Conservation (phyloP, 179 eudicot genomes). For the Corrigiola litoralis region DNA sequence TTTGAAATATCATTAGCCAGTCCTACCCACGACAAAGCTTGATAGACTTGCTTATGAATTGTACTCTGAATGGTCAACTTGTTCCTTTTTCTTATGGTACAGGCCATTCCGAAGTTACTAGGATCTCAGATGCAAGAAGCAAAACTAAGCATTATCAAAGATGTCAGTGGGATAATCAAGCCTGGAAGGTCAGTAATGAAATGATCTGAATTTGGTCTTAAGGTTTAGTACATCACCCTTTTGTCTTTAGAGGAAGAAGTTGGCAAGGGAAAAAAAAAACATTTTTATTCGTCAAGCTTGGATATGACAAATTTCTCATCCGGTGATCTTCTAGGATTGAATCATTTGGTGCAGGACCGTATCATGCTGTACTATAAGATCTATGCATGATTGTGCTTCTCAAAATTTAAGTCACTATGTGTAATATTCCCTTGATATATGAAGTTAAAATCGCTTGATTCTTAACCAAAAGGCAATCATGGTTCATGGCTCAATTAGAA, state of each 20-base stretch:
- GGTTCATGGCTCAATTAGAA: neutral
- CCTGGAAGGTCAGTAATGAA: conserved; percentile 60
- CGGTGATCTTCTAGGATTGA: neutral
- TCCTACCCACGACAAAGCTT: too few species aligned
- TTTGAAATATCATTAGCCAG: too few species aligned
- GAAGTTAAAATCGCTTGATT: neutral
- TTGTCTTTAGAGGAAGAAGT: too few species aligned
- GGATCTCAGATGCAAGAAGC: conserved; percentile 56
- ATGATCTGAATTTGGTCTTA: neutral
- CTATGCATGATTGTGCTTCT: neutral
- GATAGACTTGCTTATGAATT: too few species aligned
- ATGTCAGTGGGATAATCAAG: conserved; percentile 65
- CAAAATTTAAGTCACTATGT: neutral
- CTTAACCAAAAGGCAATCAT: neutral
- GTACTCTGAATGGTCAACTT: neutral
- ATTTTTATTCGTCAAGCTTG: neutral
- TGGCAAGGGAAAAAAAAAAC: neutral
- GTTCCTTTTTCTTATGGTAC: conserved; percentile 9
- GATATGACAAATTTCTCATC: neutral
- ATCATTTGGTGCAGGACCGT: neutral
- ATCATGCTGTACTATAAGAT: neutral
- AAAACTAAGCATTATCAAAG: conserved; percentile 50
- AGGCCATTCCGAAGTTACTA: conserved; percentile 51
- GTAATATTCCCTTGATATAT: neutral
- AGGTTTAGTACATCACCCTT: neutral